These are phyloP conservation scores for Lanmaoa rubissima DNA, from an alignment of 768 basidiomycete species.

Conservation along the genomic window DNA sequence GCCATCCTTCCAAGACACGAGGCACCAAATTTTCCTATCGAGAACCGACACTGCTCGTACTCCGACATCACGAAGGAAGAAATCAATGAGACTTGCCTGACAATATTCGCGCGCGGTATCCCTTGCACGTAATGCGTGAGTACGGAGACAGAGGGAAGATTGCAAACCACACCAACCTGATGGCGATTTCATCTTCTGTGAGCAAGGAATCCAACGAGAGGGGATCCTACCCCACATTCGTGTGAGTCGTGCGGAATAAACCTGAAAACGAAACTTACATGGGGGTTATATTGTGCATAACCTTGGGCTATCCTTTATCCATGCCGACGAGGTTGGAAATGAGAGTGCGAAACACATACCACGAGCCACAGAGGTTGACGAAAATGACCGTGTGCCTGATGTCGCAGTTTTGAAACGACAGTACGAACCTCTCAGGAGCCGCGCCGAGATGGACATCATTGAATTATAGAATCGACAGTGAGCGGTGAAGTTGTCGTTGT, in stretches of 20 bases:
- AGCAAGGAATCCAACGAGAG: slow-evolving; percentile 74
- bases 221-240: slow-evolving; percentile 63
- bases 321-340: neutral
- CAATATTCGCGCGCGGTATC: slow-evolving; percentile 80
- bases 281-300: slow-evolving; percentile 20
- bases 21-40: slow-evolving; percentile 76
- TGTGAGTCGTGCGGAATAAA: slow-evolving; percentile 1
- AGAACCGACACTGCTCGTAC: neutral
- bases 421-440: slow-evolving; percentile 7
- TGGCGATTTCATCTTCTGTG: slow-evolving; percentile 86
- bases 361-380: slow-evolving; percentile 15
- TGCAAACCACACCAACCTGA: slow-evolving; percentile 54
- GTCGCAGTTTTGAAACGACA: slow-evolving; percentile 11
- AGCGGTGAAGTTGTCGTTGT: neutral
- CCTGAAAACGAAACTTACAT: slow-evolving; percentile 12
- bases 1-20: slow-evolving; percentile 85
- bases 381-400: slow-evolving; percentile 18
- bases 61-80: neutral
- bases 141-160: neutral
- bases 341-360: slow-evolving; percentile 15
- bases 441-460: slow-evolving; percentile 1
- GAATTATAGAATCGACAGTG: neutral
- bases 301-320: slow-evolving; percentile 15
- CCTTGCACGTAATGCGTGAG: slow-evolving; percentile 37
- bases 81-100: slow-evolving; percentile 48